Evolutionary conservation across 2,329 filamentous ascomycete genomes (phyloP), one percentile per base, ranked within the genome.

Genomic region (Falciphora oryzae): DNA sequence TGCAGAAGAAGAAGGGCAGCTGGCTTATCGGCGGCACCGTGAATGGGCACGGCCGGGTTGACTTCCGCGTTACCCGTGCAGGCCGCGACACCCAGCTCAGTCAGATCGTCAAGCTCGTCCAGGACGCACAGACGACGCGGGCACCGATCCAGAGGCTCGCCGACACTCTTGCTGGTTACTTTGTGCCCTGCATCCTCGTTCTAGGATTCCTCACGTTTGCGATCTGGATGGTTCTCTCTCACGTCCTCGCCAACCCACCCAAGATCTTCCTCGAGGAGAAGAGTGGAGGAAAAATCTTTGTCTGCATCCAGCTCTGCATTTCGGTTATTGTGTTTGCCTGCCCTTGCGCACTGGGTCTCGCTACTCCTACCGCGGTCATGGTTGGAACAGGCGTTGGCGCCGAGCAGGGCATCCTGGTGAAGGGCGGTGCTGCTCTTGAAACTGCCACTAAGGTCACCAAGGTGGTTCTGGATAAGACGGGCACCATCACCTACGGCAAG

Each of bases 321-420:
- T 96, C 95, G 0, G 95, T 99, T 69, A 96, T 99, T 73, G 95
- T 98, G 27, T 97, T 99, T 75, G 95, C 95, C 5, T 99, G 95
- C 73, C 95, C 95, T 25, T 99, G 95, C 73, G 95, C 95, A 1
- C 86, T 99, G n/a, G 95, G 95, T 65, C 84, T 99, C 25, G 93
- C 93, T 29, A 98, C 95, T 1, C 95, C 95, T 2, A 99, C 95
- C 0, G 95, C 95, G 2, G 93, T 99, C 74, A 98, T 99, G 95
- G 95, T 99, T 35, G 95, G 95, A 58, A 98, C 95, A n/a, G 95
- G 95, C 66, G 88, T 97, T 38, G 95, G 95, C 62, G 95, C 95
- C 2, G 91, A 97, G 76, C 90, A 97, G 70, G 95, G 95, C 29
- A 99, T 99, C 70, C 81, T 99, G n/a, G 93, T 98, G 75, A 99